phyloP scores from a whole-genome alignment of 1,139 yeast genomes.

The Yamadazyma diddensiae region DNA sequence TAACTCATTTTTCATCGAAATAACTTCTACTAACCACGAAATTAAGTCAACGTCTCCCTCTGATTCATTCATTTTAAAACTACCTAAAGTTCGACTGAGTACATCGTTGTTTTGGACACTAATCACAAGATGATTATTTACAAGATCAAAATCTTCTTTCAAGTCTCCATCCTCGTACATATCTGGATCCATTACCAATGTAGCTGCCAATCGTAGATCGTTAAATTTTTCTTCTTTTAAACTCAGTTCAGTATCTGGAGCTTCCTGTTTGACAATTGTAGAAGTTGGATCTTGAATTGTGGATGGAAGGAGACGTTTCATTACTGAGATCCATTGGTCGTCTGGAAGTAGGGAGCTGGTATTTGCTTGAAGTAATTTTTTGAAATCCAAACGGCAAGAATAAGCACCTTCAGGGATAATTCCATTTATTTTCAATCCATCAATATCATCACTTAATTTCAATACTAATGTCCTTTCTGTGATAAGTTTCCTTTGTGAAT shows the following conservation, averaged over 20 bases:
- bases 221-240: too few relatives aligned
- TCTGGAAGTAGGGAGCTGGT: too few relatives aligned
- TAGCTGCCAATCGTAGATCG: constrained; percentile 8
- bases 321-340: too few relatives aligned
- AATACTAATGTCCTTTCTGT: constrained; percentile 17
- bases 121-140: constrained; percentile 10
- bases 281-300: too few relatives aligned
- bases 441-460: constrained; percentile 11
- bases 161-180: constrained; percentile 12
- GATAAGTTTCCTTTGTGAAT: constrained; percentile 15
- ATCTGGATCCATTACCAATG: constrained; percentile 9
- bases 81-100: constrained; percentile 12
- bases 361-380: too few relatives aligned
- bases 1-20: constrained; percentile 7
- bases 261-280: too few relatives aligned
- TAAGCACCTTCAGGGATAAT: constrained; percentile 17
- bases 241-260: too few relatives aligned
- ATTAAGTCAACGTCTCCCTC: constrained; percentile 13
- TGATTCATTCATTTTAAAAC: constrained; percentile 8
- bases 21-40: constrained; percentile 11
- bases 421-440: constrained; percentile 11
- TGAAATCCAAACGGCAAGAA: too few relatives aligned
- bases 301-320: too few relatives aligned
- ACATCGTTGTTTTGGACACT: constrained; percentile 10
- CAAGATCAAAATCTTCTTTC: constrained; percentile 13